Evolutionary conservation across 2,329 filamentous ascomycete species (phyloP).

Genomic region (Nemania sp.): DNA sequence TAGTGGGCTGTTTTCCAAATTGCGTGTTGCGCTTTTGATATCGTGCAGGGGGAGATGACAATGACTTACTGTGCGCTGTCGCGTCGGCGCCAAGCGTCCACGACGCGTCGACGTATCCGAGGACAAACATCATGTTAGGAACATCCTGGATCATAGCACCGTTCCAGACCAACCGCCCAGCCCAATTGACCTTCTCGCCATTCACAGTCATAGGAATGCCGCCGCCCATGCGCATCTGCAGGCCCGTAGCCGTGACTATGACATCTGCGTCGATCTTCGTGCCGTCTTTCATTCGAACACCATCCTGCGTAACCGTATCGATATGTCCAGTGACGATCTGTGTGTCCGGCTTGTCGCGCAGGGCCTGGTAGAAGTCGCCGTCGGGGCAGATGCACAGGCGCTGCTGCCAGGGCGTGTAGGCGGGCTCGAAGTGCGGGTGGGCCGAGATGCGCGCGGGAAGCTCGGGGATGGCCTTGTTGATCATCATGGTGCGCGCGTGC

Average conservation of each 20-base stretch:
- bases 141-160: slow-evolving; percentile 63
- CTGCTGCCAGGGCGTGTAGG: slow-evolving; percentile 67
- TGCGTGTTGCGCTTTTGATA: not conserved
- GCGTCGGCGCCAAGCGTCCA: slow-evolving; percentile 67
- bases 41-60: not conserved
- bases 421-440: slow-evolving; percentile 59
- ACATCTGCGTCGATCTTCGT: slow-evolving; percentile 57
- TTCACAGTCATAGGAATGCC: slow-evolving; percentile 56
- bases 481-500: slow-evolving; percentile 49
- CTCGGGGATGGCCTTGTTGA: slow-evolving; percentile 44
- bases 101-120: slow-evolving; percentile 62
- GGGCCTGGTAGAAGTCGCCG: slow-evolving; percentile 50
- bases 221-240: slow-evolving; percentile 59
- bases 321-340: slow-evolving; percentile 52
- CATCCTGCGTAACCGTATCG: slow-evolving; percentile 46
- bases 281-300: slow-evolving; percentile 50
- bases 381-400: slow-evolving; percentile 62
- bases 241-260: slow-evolving; percentile 67
- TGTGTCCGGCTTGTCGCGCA: slow-evolving; percentile 39
- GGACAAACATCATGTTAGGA: slow-evolving; percentile 61
- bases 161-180: slow-evolving; percentile 59
- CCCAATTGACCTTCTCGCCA: slow-evolving; percentile 46
- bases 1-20: too few relatives aligned
- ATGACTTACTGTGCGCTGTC: slow-evolving; percentile 42
- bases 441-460: slow-evolving; percentile 52